Evolutionary conservation across 2,329 filamentous ascomycete species (phyloP).

Genomic region (Penicillium nordicum): DNA sequence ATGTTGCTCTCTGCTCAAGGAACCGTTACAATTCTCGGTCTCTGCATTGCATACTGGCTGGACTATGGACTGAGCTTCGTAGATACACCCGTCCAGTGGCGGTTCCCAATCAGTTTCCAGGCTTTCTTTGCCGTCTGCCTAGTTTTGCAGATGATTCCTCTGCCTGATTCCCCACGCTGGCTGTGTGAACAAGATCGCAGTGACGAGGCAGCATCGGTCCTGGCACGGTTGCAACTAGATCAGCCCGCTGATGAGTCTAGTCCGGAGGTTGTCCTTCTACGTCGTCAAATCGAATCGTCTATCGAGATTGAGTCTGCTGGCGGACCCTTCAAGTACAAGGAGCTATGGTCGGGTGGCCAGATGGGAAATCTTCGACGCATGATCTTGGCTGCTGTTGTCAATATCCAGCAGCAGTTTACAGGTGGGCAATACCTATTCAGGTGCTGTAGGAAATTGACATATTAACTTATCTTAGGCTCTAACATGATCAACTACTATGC

Average conservation of each 20-base stretch:
- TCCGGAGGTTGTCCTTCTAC: slow-evolving; percentile 16
- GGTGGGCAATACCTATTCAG: slow-evolving; percentile 9
- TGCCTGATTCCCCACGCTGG: slow-evolving; percentile 42
- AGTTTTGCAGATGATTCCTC: slow-evolving; percentile 32
- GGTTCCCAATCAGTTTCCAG: slow-evolving; percentile 46
- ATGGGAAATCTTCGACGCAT: slow-evolving; percentile 35
- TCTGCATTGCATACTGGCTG: slow-evolving; percentile 51
- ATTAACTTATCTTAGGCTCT: slow-evolving; percentile 10
- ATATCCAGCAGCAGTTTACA: slow-evolving; percentile 38
- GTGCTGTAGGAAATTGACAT: accelerated
- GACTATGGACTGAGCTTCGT: slow-evolving; percentile 37
- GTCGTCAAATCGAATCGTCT: slow-evolving; percentile 29
- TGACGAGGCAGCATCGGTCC: slow-evolving; percentile 29
- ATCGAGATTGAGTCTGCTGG: slow-evolving; percentile 36
- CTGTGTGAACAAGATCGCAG: slow-evolving; percentile 33
- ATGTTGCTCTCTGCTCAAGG: slow-evolving; percentile 21
- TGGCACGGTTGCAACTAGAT: slow-evolving; percentile 26
- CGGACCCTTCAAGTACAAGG: slow-evolving; percentile 37
- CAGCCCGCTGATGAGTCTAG: slow-evolving; percentile 17
- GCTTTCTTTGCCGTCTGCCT: slow-evolving; percentile 39
- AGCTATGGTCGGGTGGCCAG: slow-evolving; percentile 33
- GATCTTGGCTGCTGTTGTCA: slow-evolving; percentile 33
- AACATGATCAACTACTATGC: slow-evolving; percentile 45
- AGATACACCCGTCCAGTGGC: slow-evolving; percentile 39
- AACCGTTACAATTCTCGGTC: slow-evolving; percentile 44